These are phyloP conservation scores for Blechomonas ayalai DNA, from an alignment of 208 protist genomes.

Conservation along the genomic window DNA sequence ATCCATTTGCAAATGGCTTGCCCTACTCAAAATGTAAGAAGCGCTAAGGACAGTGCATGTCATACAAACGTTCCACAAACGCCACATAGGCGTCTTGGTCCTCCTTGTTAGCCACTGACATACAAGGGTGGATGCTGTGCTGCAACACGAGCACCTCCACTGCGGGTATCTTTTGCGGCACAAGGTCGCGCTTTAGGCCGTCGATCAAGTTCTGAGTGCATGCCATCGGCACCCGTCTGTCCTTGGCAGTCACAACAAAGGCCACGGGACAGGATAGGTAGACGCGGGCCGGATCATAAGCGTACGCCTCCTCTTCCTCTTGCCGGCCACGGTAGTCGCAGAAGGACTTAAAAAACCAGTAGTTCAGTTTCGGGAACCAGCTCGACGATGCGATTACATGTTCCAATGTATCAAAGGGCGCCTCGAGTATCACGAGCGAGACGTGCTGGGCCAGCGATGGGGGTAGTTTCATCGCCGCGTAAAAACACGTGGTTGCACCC, in stretches of 20 bases:
- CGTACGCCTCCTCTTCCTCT: slow-evolving; percentile 35
- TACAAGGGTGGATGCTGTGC: slow-evolving; percentile 68
- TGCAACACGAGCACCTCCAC: slow-evolving; percentile 75
- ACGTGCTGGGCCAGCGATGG: slow-evolving; percentile 52
- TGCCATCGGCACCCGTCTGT: slow-evolving; percentile 60
- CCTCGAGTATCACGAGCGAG: slow-evolving; percentile 77
- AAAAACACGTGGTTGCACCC: slow-evolving; percentile 74
- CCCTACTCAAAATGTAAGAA: no score
- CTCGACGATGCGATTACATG: slow-evolving; percentile 63
- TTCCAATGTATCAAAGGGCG: slow-evolving; percentile 75
- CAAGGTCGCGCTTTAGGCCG: slow-evolving; percentile 31
- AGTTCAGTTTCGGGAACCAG: slow-evolving; percentile 36
- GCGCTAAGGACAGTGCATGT: slow-evolving; percentile 56
- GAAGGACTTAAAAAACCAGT: slow-evolving; percentile 66
- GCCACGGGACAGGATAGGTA: slow-evolving; percentile 68
- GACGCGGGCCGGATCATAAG: slow-evolving; percentile 41
- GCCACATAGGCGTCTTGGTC: slow-evolving; percentile 78
- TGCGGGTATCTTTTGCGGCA: slow-evolving; percentile 59
- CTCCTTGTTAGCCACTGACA: slow-evolving; percentile 62
- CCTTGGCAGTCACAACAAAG: slow-evolving; percentile 71
- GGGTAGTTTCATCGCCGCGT: slow-evolving; percentile 70
- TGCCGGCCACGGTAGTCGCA: slow-evolving; percentile 49
- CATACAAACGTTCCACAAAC: slow-evolving; percentile 75
- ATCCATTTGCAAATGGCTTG: no score
- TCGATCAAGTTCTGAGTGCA: slow-evolving; percentile 69